Conservation (phyloP, 441 rosid species). For the Adansonia rubrostipa region DNA sequence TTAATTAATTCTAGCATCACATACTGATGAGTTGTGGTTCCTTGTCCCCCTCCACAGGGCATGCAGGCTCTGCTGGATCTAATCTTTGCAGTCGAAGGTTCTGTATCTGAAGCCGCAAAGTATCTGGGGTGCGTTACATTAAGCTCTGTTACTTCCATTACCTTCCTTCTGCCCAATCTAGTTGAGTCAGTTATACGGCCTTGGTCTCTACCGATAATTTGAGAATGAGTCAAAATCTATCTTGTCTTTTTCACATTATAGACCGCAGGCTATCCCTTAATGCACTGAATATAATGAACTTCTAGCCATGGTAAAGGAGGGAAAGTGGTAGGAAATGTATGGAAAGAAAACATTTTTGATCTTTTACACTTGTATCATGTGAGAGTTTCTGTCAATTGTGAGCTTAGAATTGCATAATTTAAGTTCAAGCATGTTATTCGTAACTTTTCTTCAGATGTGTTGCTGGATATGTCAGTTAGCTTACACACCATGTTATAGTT, state of each 20-base stretch:
- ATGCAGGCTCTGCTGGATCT: slow-evolving; percentile 90
- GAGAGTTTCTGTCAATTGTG: background rate
- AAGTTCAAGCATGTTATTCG: too few relatives aligned
- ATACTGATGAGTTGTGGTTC: background rate
- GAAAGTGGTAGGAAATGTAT: background rate
- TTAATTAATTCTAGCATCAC: background rate
- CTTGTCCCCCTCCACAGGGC: slow-evolving; percentile 50
- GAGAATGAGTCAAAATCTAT: slow-evolving; percentile 4
- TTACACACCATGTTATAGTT: background rate
- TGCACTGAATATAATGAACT: background rate
- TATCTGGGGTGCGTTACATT: slow-evolving; percentile 55
- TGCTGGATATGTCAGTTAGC: background rate
- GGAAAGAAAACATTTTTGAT: background rate
- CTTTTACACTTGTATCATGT: background rate
- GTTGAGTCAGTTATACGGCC: background rate
- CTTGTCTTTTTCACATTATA: background rate
- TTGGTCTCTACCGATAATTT: background rate
- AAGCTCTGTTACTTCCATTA: background rate
- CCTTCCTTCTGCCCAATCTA: background rate
- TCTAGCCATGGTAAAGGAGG: background rate
- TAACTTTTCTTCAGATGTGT: background rate
- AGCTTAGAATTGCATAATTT: background rate
- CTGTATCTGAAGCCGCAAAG: slow-evolving; percentile 80
- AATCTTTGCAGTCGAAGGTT: slow-evolving; percentile 73
- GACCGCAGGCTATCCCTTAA: background rate